A percentile compares a stretch with the other conserved stretches of the same genome.
phyloP scores from a whole-genome alignment of 805 yeast species.

The Kodamaea fukazawae region DNA sequence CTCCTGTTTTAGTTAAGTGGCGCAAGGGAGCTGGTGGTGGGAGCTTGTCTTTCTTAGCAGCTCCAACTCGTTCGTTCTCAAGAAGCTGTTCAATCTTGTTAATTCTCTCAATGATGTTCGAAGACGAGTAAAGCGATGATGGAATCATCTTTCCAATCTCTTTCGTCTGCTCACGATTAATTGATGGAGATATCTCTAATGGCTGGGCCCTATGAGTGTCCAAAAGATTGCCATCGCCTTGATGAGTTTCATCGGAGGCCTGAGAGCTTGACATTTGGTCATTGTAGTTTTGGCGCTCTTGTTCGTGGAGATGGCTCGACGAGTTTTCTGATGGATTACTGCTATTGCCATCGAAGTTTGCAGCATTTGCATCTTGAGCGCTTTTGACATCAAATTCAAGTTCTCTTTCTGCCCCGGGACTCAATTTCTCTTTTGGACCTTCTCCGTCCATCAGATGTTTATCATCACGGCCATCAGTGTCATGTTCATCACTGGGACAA shows the following conservation, averaged over 20 bases:
- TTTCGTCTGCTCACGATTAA: conserved; percentile 9
- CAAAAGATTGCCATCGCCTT: no score
- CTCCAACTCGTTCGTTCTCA: conserved; percentile 14
- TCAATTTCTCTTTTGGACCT: no score
- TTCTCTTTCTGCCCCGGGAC: no score
- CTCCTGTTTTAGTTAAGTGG: conserved; percentile 12
- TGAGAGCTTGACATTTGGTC: no score
- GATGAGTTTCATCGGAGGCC: no score
- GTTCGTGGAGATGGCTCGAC: no score
- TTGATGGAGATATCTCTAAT: conserved; percentile 4
- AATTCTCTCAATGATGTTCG: conserved; percentile 19
- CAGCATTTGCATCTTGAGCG: no score
- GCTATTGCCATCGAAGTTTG: no score
- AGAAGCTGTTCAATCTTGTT: conserved; percentile 14
- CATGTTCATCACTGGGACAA: background rate
- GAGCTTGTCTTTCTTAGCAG: conserved; percentile 7
- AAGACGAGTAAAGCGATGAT: conserved; percentile 19
- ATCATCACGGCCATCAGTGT: background rate
- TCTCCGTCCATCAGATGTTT: no score
- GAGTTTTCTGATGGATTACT: no score
- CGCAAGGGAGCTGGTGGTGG: conserved; percentile 17
- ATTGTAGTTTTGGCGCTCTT: no score
- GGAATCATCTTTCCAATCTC: conserved; percentile 19
- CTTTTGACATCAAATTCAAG: no score
- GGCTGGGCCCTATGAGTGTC: background rate